Percentiles rank a stretch among this genome's conserved stretches.
phyloP scores from a whole-genome alignment of 1,284 basidiomycete genomes.

The Cryptococcus sp. region DNA sequence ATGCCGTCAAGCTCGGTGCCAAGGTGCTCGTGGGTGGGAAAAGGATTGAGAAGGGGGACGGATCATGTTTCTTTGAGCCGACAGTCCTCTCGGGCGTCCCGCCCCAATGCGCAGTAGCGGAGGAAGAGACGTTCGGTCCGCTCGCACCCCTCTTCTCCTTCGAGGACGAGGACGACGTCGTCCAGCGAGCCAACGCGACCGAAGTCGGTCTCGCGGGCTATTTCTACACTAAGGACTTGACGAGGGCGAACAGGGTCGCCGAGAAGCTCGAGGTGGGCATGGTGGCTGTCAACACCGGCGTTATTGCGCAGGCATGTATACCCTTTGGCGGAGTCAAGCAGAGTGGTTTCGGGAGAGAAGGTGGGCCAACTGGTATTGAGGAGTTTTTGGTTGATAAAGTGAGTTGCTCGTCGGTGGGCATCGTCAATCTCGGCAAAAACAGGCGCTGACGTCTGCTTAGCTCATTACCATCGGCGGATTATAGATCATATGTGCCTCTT shows the following conservation, averaged over 20 bases:
- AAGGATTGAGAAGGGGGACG: constrained; percentile 55
- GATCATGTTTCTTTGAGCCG: constrained; percentile 73
- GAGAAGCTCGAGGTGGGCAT: constrained; percentile 92
- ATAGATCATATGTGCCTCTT: not conserved
- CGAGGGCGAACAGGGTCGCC: constrained; percentile 85
- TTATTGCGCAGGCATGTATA: constrained; percentile 74
- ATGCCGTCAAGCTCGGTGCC: constrained; percentile 78
- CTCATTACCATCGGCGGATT: constrained; percentile 21
- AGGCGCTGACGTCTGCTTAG: not conserved
- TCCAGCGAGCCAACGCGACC: constrained; percentile 76
- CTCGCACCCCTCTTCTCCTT: constrained; percentile 65
- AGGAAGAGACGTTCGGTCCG: constrained; percentile 86
- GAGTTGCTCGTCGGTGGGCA: not conserved
- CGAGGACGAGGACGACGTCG: constrained; percentile 86
- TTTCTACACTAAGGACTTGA: constrained; percentile 84
- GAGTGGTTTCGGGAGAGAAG: constrained; percentile 62
- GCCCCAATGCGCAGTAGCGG: constrained; percentile 61
- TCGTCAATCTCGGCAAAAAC: not conserved
- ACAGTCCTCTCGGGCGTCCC: constrained; percentile 86
- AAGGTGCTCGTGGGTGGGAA: constrained; percentile 83
- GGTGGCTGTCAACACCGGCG: constrained; percentile 72
- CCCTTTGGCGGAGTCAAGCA: constrained; percentile 76
- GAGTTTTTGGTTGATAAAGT: constrained; percentile 58
- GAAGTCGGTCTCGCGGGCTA: constrained; percentile 87
- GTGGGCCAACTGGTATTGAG: constrained; percentile 51